A percentile compares a stretch with the other conserved stretches of the same genome.
phyloP scores from a whole-genome alignment of 1,284 basidiomycete genomes.

The Ustilago esculenta region DNA sequence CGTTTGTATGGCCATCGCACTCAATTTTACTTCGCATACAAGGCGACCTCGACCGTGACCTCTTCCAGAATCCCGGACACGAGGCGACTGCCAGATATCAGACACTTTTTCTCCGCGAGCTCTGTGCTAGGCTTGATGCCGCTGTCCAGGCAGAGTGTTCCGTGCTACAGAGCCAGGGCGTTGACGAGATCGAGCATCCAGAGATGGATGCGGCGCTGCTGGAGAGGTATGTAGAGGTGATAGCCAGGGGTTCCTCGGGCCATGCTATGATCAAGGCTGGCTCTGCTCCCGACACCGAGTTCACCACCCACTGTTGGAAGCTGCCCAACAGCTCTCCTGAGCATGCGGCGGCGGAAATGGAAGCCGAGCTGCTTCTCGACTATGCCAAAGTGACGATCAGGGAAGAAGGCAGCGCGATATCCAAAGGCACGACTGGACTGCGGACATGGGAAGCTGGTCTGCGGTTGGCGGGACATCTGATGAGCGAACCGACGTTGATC shows the following conservation, averaged over 20 bases:
- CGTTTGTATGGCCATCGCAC: constrained; percentile 36
- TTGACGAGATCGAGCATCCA: constrained; percentile 38
- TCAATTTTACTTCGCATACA: constrained; percentile 28
- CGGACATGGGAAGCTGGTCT: constrained; percentile 52
- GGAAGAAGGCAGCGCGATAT: constrained; percentile 44
- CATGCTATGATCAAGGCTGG: neutral
- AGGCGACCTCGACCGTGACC: constrained; percentile 22
- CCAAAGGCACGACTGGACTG: constrained; percentile 46
- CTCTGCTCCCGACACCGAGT: constrained; percentile 25
- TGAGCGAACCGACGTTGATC: constrained; percentile 21
- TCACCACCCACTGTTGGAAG: constrained; percentile 37
- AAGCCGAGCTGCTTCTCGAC: constrained; percentile 13
- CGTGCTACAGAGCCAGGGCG: constrained; percentile 13
- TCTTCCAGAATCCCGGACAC: constrained; percentile 12
- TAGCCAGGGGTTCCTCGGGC: constrained; percentile 16
- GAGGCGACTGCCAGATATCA: constrained; percentile 29
- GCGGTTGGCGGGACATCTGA: constrained; percentile 34
- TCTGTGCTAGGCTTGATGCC: constrained; percentile 33
- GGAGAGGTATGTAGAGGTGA: constrained; percentile 34
- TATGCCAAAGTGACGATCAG: constrained; percentile 27
- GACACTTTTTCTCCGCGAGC: constrained; percentile 37
- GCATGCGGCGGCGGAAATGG: neutral
- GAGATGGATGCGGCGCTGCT: constrained; percentile 43
- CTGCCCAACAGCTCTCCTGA: neutral
- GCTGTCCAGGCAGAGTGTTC: constrained; percentile 33